phyloP scores from a whole-genome alignment of 768 basidiomycete species.

The Naganishia onofrii region DNA sequence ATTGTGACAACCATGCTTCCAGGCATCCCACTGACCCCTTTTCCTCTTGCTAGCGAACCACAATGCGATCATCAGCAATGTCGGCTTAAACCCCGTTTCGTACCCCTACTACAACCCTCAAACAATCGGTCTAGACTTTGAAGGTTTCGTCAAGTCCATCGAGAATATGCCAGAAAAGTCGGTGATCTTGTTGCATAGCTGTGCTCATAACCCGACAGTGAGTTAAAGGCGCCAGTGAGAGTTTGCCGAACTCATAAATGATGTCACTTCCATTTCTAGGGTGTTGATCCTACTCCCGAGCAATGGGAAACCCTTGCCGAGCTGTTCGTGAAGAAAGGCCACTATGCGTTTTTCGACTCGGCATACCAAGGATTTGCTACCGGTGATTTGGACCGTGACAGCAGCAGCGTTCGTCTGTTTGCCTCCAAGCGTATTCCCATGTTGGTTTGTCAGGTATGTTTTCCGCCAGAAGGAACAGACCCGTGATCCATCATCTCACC shows the following conservation, averaged over 20 bases:
- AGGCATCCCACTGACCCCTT: neutral
- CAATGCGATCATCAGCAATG: conserved; percentile 80
- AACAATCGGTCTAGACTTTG: conserved; percentile 81
- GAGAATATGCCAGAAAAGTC: conserved; percentile 66
- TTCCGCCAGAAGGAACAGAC: neutral
- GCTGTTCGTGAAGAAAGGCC: conserved; percentile 67
- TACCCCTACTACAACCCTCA: conserved; percentile 89
- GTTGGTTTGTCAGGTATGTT: conserved; percentile 38
- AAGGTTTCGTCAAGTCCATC: conserved; percentile 64
- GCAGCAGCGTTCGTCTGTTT: conserved; percentile 33
- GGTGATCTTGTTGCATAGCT: conserved; percentile 84
- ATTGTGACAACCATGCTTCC: neutral
- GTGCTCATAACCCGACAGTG: conserved; percentile 88
- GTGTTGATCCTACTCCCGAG: conserved; percentile 83
- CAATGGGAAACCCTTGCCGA: conserved; percentile 80
- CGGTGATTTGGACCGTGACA: conserved; percentile 59
- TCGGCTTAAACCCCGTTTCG: conserved; percentile 73
- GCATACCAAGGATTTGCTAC: conserved; percentile 98
- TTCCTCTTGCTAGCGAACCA: conserved; percentile 64
- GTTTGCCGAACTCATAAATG: neutral
- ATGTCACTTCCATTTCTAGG: conserved; percentile 44
- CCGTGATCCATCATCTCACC: neutral
- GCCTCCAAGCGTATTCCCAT: conserved; percentile 33
- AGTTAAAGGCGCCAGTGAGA: neutral
- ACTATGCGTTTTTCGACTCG: conserved; percentile 90